These are phyloP conservation scores for Pilatotrama ljubarskyi DNA, from an alignment of 768 basidiomycete species.

Conservation along the genomic window DNA sequence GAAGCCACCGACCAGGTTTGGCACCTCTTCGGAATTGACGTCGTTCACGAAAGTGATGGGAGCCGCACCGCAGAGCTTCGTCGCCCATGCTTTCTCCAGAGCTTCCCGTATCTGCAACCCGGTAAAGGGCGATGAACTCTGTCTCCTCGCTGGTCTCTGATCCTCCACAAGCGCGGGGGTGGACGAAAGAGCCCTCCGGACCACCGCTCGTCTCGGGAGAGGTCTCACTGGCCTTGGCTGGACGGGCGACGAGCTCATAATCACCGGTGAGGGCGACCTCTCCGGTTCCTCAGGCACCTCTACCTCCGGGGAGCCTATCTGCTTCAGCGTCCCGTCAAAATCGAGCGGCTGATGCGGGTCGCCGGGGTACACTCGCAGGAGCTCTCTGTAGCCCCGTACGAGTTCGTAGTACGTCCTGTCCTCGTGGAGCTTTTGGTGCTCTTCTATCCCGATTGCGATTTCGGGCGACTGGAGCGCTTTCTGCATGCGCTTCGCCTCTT, in stretches of 20 bases:
- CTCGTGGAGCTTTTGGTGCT: conserved; percentile 40
- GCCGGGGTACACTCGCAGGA: background rate
- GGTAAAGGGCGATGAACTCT: background rate
- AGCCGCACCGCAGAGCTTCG: conserved; percentile 33
- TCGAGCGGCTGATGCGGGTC: background rate
- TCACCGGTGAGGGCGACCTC: background rate
- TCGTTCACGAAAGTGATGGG: conserved; percentile 35
- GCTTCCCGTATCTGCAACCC: background rate
- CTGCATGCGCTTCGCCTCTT: conserved; percentile 32
- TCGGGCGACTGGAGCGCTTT: conserved; percentile 36
- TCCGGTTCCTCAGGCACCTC: background rate
- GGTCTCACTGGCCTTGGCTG: background rate
- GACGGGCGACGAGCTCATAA: background rate
- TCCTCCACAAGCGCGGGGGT: background rate
- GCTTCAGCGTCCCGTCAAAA: background rate
- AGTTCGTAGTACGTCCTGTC: conserved; percentile 29
- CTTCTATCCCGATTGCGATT: conserved; percentile 41
- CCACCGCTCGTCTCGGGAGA: background rate
- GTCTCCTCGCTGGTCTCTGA: background rate
- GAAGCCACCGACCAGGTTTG: conserved; percentile 45
- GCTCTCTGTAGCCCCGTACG: conserved; percentile 15
- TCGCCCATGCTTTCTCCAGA: conserved; percentile 30
- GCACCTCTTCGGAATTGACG: conserved; percentile 41
- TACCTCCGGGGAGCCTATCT: background rate
- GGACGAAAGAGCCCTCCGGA: background rate